These are phyloP conservation scores for Blastobotrys proliferans DNA, from an alignment of 1,139 yeast species.

Conservation along the genomic window DNA sequence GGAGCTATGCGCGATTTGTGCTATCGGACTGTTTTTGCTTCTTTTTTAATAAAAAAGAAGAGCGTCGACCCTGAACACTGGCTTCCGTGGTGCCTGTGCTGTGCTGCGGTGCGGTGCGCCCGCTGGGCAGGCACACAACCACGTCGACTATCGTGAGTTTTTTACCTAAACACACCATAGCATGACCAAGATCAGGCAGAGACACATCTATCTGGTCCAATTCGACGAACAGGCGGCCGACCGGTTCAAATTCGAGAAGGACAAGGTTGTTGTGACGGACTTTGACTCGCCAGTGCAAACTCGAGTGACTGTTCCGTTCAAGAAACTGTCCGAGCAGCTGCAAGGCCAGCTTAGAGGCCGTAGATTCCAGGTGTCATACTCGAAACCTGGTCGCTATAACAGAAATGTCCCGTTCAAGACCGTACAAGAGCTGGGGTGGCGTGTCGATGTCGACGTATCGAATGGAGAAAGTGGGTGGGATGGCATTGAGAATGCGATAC, in stretches of 20 bases:
- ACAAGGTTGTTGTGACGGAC: conserved; percentile 15
- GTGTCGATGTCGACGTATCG: conserved; percentile 26
- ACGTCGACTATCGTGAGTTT: not conserved
- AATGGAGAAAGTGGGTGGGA: conserved; percentile 17
- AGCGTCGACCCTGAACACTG: too few species aligned
- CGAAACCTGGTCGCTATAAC: conserved; percentile 17
- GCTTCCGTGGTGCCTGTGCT: too few species aligned
- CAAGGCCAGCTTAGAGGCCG: conserved; percentile 7
- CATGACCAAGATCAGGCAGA: conserved; percentile 17
- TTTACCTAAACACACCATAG: not conserved
- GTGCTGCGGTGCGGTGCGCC: too few species aligned
- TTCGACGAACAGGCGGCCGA: conserved; percentile 20
- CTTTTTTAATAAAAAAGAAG: too few species aligned
- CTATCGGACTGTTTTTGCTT: too few species aligned
- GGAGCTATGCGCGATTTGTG: too few species aligned
- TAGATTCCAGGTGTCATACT: conserved; percentile 26
- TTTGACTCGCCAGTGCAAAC: conserved; percentile 24
- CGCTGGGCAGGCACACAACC: too few species aligned
- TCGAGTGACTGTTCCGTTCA: conserved; percentile 24
- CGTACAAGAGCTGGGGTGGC: conserved; percentile 30
- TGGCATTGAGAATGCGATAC: conserved; percentile 7
- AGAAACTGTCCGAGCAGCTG: conserved; percentile 11
- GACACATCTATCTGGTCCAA: conserved; percentile 26
- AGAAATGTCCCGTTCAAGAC: conserved; percentile 29
- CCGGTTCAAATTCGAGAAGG: conserved; percentile 17